Evolutionary conservation across 2,329 filamentous ascomycete species (phyloP).

Genomic region (Alternaria metachromatica): DNA sequence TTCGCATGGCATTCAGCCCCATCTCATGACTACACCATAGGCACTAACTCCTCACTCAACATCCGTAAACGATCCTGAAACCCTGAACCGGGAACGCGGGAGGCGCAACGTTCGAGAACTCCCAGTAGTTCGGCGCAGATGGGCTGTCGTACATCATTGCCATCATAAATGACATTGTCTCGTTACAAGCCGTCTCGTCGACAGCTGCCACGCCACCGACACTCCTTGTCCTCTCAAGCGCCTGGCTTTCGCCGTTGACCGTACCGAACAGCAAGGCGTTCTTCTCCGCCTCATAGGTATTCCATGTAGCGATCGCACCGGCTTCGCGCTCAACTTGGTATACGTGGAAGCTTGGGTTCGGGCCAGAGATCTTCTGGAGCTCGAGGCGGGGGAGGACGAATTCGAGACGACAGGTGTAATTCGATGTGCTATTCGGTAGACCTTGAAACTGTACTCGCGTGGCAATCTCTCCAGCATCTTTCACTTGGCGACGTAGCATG

Average conservation of each 20-base stretch:
- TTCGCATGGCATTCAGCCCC: background rate
- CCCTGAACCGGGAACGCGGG: conserved; percentile 35
- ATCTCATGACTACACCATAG: background rate
- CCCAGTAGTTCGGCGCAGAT: conserved; percentile 36
- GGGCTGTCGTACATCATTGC: conserved; percentile 31
- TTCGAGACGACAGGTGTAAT: conserved; percentile 35
- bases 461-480: conserved; percentile 30
- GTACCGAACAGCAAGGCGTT: conserved; percentile 22
- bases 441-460: conserved; percentile 34
- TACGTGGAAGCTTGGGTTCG: conserved; percentile 32
- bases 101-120: conserved; percentile 32
- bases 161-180: conserved; percentile 41
- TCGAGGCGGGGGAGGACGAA: conserved; percentile 27
- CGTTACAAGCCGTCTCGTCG: conserved; percentile 28
- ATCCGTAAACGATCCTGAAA: conserved; percentile 35
- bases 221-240: conserved; percentile 20
- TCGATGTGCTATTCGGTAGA: conserved; percentile 7
- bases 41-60: conserved; percentile 15
- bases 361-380: conserved; percentile 22
- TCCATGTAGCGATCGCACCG: conserved; percentile 27
- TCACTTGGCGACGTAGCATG: conserved; percentile 36
- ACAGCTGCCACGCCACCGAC: conserved; percentile 26
- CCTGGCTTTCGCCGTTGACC: conserved; percentile 29
- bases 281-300: conserved; percentile 22
- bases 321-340: conserved; percentile 30